Evolutionary conservation across 2,329 filamentous ascomycete genomes (phyloP).

Genomic region (Ilyonectria destructans): DNA sequence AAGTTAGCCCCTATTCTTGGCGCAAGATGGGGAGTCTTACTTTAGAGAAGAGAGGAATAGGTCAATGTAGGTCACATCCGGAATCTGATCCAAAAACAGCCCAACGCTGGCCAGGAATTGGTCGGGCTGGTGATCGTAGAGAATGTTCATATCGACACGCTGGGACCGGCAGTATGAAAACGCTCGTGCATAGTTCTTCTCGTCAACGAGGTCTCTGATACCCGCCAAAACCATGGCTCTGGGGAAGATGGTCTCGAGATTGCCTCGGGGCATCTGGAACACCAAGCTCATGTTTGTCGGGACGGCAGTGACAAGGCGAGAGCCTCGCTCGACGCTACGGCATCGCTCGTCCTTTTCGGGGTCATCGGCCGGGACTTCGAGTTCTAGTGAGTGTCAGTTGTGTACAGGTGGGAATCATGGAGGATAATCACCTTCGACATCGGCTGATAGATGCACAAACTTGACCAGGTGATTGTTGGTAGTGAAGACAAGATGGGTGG

Average conservation of each 20-base stretch:
- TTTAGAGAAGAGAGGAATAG: constrained; percentile 90
- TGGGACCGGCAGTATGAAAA: constrained; percentile 93
- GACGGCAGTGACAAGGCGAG: constrained; percentile 88
- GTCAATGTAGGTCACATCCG: constrained; percentile 87
- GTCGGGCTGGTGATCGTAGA: constrained; percentile 92
- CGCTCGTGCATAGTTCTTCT: constrained; percentile 85
- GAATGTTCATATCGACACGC: constrained; percentile 97
- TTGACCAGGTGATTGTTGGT: constrained; percentile 95
- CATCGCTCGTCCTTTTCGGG: constrained; percentile 94
- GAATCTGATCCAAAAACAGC: constrained; percentile 87
- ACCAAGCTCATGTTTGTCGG: constrained; percentile 89
- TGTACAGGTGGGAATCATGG: neutral
- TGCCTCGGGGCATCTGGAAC: constrained; percentile 95
- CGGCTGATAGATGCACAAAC: constrained; percentile 84
- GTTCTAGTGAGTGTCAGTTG: constrained; percentile 67
- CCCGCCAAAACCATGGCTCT: constrained; percentile 93
- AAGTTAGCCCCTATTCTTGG: constrained; percentile 47
- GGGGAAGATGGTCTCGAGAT: constrained; percentile 95
- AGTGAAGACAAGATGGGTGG: constrained; percentile 89
- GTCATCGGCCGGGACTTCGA: constrained; percentile 89
- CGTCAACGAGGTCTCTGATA: constrained; percentile 85
- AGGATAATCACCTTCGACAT: constrained; percentile 71
- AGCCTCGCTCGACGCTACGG: constrained; percentile 91
- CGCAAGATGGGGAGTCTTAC: constrained; percentile 60
- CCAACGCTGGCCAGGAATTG: constrained; percentile 86